Base-by-base conservation (phyloP, 2,329 filamentous ascomycete genomes). In the Aspergillus floridensis region DNA sequence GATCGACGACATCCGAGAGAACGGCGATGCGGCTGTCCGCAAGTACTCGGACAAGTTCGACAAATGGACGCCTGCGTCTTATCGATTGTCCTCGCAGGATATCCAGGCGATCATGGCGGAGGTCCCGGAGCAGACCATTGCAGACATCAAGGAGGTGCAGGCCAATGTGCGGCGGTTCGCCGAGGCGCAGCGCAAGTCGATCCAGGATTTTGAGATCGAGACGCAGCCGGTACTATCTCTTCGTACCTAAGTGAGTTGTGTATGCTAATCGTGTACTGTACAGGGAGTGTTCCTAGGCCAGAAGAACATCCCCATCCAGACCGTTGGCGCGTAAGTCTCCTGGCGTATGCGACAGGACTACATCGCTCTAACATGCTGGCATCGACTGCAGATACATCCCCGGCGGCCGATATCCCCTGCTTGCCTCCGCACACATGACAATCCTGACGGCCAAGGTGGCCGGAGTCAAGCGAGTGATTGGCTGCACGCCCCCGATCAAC, bases 401-500 rank as follows among this genome's bases (percentile, higher is more conserved):
- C 1, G 81, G 81, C 5, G 81, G 82, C 3, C 75, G 81, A 6
- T 84, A 84, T 60, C 80, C 82, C 0, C 74, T 84, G 2, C 78
- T 84, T 2, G 82, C 82, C 1, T 81, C 78, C 7, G 80, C 80
- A 2, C 82, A 84, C 66, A 84, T 84, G 82, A 84, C 82, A 2
- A 82, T 84, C 50, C 66, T 83, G 4, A 84, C 82, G 0, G 82
- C 82, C 22, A 84, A 84, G 64, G 79, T 80, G 4, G 82, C 82
- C 5, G 82, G 82, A 2, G 81, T 84, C 1, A 71, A 71, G n/a
- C 70, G 79, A 53, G 81, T 84, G 4, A 74, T 82, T 6, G 81
- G 72, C 12, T 83, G 79, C 66, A 84, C 82, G 5, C 82, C 82
- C 4, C 82, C 82, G 0, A 82, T 82, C 56, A 65, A 67, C 0